These are phyloP conservation scores for Acanthamoeba comandoni DNA, from an alignment of 208 protist genomes.

Conservation along the genomic window DNA sequence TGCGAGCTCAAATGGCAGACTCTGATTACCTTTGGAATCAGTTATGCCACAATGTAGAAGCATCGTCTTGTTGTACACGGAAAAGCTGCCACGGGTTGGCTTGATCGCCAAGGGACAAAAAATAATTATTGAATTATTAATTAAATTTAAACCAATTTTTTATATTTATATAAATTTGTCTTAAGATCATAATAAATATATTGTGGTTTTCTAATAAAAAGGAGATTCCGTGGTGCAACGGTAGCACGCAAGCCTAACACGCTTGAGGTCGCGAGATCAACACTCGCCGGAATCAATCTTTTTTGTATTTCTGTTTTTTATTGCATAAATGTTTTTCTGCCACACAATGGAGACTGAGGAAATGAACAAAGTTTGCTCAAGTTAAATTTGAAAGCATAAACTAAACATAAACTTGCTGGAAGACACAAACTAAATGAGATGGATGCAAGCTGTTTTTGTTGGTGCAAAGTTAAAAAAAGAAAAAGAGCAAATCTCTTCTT, in stretches of 20 bases:
- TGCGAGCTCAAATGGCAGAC: neutral
- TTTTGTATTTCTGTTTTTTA: neutral
- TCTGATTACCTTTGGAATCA: neutral
- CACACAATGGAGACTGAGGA: neutral
- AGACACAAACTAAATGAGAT: no score
- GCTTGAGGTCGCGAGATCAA: constrained; percentile 67
- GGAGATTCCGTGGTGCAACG: constrained; percentile 63
- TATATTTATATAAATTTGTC: no score
- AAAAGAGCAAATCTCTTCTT: no score
- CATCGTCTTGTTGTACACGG: constrained; percentile 5
- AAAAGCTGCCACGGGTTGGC: constrained; percentile 21
- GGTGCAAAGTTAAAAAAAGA: no score
- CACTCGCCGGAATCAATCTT: constrained; percentile 68
- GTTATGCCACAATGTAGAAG: constrained; percentile 21
- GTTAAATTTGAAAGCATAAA: no score
- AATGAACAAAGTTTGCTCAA: no score
- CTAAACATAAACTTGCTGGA: no score
- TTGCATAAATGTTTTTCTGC: neutral
- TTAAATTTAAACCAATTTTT: no score
- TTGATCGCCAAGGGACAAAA: constrained; percentile 44
- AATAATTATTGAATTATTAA: no score
- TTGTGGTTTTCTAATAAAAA: neutral
- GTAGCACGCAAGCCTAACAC: constrained; percentile 70
- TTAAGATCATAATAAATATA: no score
- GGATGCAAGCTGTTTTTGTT: no score